Conservation (phyloP, 108 stramenopile genomes). For the Cyclotella baltica region DNA sequence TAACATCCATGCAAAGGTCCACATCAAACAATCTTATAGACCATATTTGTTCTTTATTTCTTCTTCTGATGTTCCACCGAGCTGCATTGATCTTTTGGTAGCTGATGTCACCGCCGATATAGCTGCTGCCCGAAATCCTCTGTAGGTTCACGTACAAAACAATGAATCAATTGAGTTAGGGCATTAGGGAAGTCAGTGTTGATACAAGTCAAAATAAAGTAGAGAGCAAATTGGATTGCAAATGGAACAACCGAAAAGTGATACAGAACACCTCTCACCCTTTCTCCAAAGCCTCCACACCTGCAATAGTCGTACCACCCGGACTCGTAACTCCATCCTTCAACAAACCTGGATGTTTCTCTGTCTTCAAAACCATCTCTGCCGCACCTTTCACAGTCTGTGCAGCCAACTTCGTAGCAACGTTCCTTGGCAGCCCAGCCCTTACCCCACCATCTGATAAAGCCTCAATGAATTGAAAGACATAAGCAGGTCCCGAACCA, state of each 20-base stretch:
- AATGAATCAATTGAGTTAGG: neutral
- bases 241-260: neutral
- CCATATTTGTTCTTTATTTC: conserved; percentile 74
- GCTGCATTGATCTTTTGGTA: conserved; percentile 79
- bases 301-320: conserved; percentile 96
- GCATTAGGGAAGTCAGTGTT: too few species aligned
- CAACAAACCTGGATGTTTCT: conserved; percentile 90
- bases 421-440: conserved; percentile 86
- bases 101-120: conserved; percentile 82
- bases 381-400: conserved; percentile 97
- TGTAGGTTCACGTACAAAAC: conserved; percentile 22
- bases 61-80: conserved; percentile 73
- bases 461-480: conserved; percentile 96
- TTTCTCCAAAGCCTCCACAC: conserved; percentile 91
- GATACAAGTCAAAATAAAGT: neutral
- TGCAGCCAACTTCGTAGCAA: conserved; percentile 91
- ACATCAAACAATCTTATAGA: conserved; percentile 50
- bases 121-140: conserved; percentile 73
- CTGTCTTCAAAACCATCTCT: conserved; percentile 92
- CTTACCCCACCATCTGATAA: conserved; percentile 96
- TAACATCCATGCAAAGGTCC: too few species aligned
- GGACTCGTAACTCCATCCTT: conserved; percentile 93
- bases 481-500: conserved; percentile 96
- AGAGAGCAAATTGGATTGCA: neutral
- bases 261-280: conserved; percentile 59